Evolutionary conservation across 805 yeast species (phyloP).

Genomic region (Candida khao-thaluensis): DNA sequence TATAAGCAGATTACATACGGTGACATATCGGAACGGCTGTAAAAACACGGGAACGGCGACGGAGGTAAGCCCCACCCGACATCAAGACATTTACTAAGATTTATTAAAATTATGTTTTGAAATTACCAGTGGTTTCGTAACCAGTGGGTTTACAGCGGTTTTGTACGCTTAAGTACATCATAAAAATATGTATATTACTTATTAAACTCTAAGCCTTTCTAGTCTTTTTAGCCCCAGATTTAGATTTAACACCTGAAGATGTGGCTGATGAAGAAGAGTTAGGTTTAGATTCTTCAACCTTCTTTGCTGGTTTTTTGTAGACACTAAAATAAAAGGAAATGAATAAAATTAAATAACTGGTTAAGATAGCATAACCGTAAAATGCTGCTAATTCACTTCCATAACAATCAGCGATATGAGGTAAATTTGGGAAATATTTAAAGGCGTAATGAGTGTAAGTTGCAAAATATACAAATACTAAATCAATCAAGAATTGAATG

Average conservation of each 20-base stretch:
- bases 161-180: too few relatives aligned
- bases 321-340: slow-evolving; percentile 89
- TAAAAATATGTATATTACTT: not conserved
- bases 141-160: too few relatives aligned
- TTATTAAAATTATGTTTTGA: too few relatives aligned
- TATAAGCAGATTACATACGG: too few relatives aligned
- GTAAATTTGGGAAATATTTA: slow-evolving; percentile 61
- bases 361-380: slow-evolving; percentile 83
- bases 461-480: slow-evolving; percentile 89
- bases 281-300: not conserved
- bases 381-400: slow-evolving; percentile 94
- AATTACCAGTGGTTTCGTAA: too few relatives aligned
- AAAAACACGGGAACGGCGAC: not conserved
- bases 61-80: slow-evolving; percentile 1
- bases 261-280: slow-evolving; percentile 1
- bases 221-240: slow-evolving; percentile 5
- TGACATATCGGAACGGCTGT: not conserved
- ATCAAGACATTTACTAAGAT: too few relatives aligned
- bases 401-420: slow-evolving; percentile 76
- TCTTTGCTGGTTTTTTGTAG: slow-evolving; percentile 42
- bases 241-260: not conserved
- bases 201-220: slow-evolving; percentile 9
- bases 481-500: slow-evolving; percentile 86
- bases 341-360: slow-evolving; percentile 85
- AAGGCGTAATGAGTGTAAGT: slow-evolving; percentile 86